A percentile compares a stretch with the other conserved stretches of the same genome.
Conservation (phyloP, 1,139 yeast genomes). For the Suhomyces anneliseae region DNA sequence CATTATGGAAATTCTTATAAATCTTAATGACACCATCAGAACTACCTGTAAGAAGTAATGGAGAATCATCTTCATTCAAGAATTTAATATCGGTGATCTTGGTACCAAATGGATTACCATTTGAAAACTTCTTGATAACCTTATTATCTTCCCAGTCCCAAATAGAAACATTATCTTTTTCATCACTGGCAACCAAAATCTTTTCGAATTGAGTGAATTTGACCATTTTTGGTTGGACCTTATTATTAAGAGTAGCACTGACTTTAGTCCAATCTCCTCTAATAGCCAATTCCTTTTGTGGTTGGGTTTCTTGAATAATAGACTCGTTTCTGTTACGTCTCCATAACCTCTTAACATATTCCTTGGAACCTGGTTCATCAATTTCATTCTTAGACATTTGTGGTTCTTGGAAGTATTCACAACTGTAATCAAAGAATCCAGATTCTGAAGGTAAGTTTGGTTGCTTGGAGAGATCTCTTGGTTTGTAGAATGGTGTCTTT, state of each 20-base stretch:
- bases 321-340: conserved; percentile 84
- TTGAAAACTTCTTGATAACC: conserved; percentile 68
- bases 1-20: conserved; percentile 71
- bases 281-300: conserved; percentile 80
- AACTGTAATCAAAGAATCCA: conserved; percentile 81
- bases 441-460: conserved; percentile 65
- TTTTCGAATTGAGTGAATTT: conserved; percentile 90
- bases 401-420: conserved; percentile 95
- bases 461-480: conserved; percentile 34
- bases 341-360: conserved; percentile 83
- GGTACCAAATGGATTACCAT: conserved; percentile 84
- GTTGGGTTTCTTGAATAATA: conserved; percentile 85
- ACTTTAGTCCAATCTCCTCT: conserved; percentile 83
- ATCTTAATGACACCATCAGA: conserved; percentile 91
- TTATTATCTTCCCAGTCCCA: conserved; percentile 81
- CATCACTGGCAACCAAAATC: conserved; percentile 77
- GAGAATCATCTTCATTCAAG: conserved; percentile 88
- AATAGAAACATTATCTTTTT: conserved; percentile 76
- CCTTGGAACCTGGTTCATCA: conserved; percentile 92
- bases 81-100: conserved; percentile 84
- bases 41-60: conserved; percentile 82
- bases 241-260: conserved; percentile 63
- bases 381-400: conserved; percentile 85
- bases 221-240: conserved; percentile 75
- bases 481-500: conserved; percentile 51